These are phyloP conservation scores for Vigna angularis DNA, from an alignment of 306 rosid species.

Conservation along the genomic window DNA sequence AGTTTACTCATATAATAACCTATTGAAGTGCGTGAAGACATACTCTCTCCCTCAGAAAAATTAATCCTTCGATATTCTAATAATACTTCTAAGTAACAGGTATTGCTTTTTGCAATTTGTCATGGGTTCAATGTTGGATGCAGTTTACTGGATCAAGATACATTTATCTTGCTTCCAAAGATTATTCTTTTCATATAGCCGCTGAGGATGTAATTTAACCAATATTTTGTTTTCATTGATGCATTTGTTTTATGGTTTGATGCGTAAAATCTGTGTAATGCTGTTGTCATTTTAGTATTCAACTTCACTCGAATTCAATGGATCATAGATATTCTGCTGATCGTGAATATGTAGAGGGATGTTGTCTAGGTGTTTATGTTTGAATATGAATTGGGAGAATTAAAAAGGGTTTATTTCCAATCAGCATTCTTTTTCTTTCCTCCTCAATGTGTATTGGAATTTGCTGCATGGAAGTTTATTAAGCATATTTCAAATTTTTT, in stretches of 20 bases:
- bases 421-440: too few relatives aligned
- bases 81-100: slow-evolving; percentile 7
- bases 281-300: neutral
- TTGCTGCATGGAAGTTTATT: too few relatives aligned
- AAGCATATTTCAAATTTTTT: too few relatives aligned
- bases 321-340: neutral
- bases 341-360: neutral
- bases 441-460: too few relatives aligned
- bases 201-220: slow-evolving; percentile 23
- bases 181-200: slow-evolving; percentile 20
- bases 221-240: slow-evolving; percentile 20
- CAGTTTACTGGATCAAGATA: slow-evolving; percentile 20
- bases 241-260: neutral
- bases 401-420: too few relatives aligned
- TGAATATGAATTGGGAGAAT: too few relatives aligned
- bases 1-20: slow-evolving; percentile 66
- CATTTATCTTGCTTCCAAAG: neutral
- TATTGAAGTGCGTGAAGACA: slow-evolving; percentile 61
- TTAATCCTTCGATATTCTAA: slow-evolving; percentile 36
- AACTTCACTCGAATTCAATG: neutral
- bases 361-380: neutral
- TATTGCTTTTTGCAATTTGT: slow-evolving; percentile 22
- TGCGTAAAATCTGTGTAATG: neutral
- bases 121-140: slow-evolving; percentile 1
- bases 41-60: slow-evolving; percentile 50